A percentile compares a stretch with the other conserved stretches of the same genome.
These are phyloP conservation scores for Leishmania gerbilli DNA, from an alignment of 208 protist genomes.

Conservation along the genomic window DNA sequence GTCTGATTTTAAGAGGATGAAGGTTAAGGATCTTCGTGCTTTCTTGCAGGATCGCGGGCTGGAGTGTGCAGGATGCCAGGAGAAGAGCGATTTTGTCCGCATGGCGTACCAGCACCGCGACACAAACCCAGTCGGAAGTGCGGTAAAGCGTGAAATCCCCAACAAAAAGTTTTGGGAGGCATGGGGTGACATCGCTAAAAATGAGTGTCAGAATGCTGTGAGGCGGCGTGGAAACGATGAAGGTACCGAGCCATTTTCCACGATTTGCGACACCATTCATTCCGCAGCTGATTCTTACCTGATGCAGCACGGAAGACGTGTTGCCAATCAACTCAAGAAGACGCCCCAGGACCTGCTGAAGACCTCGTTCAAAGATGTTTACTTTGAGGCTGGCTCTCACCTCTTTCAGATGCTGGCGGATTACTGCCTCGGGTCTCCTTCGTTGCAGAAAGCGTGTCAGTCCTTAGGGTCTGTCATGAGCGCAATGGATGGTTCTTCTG, in stretches of 20 bases:
- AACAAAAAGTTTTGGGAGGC: constrained; percentile 76
- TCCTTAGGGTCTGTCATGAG: constrained; percentile 53
- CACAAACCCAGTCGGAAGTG: constrained; percentile 52
- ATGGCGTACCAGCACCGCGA: constrained; percentile 74
- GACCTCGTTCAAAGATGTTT: constrained; percentile 85
- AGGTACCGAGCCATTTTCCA: constrained; percentile 35
- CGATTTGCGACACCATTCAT: constrained; percentile 56
- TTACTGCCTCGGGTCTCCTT: constrained; percentile 69
- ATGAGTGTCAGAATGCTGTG: constrained; percentile 53
- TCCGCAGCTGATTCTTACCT: constrained; percentile 70
- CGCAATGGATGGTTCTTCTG: constrained; percentile 41
- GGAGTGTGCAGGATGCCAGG: constrained; percentile 74
- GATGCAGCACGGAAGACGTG: constrained; percentile 81
- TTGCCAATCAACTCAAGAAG: constrained; percentile 79
- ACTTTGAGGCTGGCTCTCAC: constrained; percentile 74
- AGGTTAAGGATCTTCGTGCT: constrained; percentile 82
- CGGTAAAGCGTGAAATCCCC: constrained; percentile 64
- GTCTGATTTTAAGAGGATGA: constrained; percentile 86
- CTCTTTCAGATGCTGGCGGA: constrained; percentile 57
- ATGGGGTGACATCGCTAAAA: constrained; percentile 62
- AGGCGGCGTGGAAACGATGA: constrained; percentile 48
- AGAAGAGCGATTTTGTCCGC: constrained; percentile 90
- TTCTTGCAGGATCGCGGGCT: constrained; percentile 83
- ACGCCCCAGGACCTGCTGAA: constrained; percentile 65
- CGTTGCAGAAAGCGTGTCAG: constrained; percentile 47